Evolutionary conservation across 179 eudicot species (phyloP).

Genomic region (Actinidia arguta): DNA sequence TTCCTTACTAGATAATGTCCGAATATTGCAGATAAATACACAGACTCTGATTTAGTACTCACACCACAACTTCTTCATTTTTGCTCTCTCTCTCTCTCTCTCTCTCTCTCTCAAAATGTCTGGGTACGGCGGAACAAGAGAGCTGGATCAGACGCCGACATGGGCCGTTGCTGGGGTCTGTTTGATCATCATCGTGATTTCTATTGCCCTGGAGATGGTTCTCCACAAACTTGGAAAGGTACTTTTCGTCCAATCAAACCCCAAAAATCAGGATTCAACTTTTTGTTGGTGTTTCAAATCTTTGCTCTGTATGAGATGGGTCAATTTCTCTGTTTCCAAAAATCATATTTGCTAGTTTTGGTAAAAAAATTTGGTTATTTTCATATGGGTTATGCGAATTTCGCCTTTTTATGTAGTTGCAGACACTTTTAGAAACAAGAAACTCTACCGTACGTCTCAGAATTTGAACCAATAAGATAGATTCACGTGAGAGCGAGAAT

Average conservation of each 20-base stretch:
- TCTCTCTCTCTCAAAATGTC: background rate
- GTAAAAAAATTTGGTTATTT: background rate
- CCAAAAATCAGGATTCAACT: background rate
- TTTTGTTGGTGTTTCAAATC: background rate
- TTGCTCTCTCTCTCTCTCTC: background rate
- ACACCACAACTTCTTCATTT: background rate
- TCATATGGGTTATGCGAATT: background rate
- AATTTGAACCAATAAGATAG: too few species aligned
- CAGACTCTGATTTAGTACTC: too few species aligned
- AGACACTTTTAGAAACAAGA: too few species aligned
- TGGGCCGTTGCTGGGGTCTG: slow-evolving; percentile 91
- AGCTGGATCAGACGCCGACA: slow-evolving; percentile 79
- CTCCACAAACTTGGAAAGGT: slow-evolving; percentile 72
- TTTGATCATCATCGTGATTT: slow-evolving; percentile 66
- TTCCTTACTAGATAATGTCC: too few species aligned
- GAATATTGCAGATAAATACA: too few species aligned
- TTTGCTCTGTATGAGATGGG: background rate
- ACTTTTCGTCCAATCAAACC: background rate
- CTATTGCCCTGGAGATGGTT: slow-evolving; percentile 60
- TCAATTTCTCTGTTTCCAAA: background rate
- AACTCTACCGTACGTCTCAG: too few species aligned
- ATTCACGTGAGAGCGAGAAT: too few species aligned
- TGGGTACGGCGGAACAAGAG: slow-evolving; percentile 35
- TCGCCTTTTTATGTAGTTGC: too few species aligned
- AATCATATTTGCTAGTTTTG: background rate